These are phyloP conservation scores for Fusarium sterilihyphosum DNA, from an alignment of 2,329 filamentous ascomycete species.

Conservation along the genomic window DNA sequence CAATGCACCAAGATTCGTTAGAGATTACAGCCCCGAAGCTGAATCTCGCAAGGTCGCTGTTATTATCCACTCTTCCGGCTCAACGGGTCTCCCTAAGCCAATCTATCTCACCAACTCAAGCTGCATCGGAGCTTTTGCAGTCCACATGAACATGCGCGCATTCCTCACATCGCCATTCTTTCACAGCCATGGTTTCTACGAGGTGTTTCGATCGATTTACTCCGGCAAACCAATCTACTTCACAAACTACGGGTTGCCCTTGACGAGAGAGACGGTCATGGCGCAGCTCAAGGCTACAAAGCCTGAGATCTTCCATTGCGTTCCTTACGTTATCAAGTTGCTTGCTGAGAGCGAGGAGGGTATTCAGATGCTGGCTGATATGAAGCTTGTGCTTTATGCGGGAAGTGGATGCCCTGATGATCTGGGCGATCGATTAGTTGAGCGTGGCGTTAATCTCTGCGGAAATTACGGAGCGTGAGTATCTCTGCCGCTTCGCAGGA, in stretches of 20 bases:
- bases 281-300: slow-evolving; percentile 49
- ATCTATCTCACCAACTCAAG: slow-evolving; percentile 66
- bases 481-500: background rate
- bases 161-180: slow-evolving; percentile 68
- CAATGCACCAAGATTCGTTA: slow-evolving; percentile 25
- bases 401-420: slow-evolving; percentile 69
- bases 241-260: slow-evolving; percentile 64
- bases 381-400: slow-evolving; percentile 65
- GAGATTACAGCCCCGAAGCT: slow-evolving; percentile 22
- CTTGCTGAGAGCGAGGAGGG: slow-evolving; percentile 68
- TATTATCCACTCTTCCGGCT: slow-evolving; percentile 56
- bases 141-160: slow-evolving; percentile 52
- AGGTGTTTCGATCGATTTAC: slow-evolving; percentile 63
- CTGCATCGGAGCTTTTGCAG: slow-evolving; percentile 59
- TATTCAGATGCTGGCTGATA: slow-evolving; percentile 54
- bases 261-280: slow-evolving; percentile 61
- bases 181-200: slow-evolving; percentile 68
- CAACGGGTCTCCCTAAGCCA: slow-evolving; percentile 70
- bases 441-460: slow-evolving; percentile 63
- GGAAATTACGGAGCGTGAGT: slow-evolving; percentile 66
- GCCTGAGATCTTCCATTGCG: slow-evolving; percentile 66
- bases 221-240: slow-evolving; percentile 61
- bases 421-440: slow-evolving; percentile 63
- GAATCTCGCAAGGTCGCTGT: slow-evolving; percentile 33
- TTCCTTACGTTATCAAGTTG: slow-evolving; percentile 72